A percentile compares a stretch with the other conserved stretches of the same genome.
These are phyloP conservation scores for Phytophthora sp. DNA, from an alignment of 352 stramenopile species.

Conservation along the genomic window DNA sequence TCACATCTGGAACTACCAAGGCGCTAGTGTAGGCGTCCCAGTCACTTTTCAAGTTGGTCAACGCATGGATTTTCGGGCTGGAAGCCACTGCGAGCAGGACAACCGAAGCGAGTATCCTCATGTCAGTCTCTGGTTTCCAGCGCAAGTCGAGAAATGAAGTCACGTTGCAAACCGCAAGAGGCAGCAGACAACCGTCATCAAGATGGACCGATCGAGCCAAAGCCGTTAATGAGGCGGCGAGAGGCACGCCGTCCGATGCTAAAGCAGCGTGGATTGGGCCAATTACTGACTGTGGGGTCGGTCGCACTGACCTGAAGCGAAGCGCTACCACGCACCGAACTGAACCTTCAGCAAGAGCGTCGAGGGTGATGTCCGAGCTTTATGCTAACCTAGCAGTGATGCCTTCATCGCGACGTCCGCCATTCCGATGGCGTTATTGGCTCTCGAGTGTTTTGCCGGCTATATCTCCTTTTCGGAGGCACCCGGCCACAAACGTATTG, in stretches of 20 bases:
- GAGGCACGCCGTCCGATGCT: slow-evolving; percentile 7
- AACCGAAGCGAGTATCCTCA: slow-evolving; percentile 1
- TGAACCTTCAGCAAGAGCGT: too few species aligned
- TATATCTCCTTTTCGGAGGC: too few species aligned
- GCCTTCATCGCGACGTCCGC: too few species aligned
- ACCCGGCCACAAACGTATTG: too few species aligned
- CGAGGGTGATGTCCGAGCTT: too few species aligned
- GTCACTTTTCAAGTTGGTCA: slow-evolving; percentile 41
- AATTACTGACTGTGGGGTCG: slow-evolving; percentile 16
- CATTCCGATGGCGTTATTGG: too few species aligned
- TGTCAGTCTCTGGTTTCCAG: neutral
- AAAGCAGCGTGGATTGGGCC: slow-evolving; percentile 2
- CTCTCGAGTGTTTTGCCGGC: too few species aligned
- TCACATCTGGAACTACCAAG: slow-evolving; percentile 43
- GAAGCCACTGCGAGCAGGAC: neutral
- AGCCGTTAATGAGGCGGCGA: neutral
- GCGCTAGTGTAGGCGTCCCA: slow-evolving; percentile 44
- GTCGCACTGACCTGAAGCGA: neutral
- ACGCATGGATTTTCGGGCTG: neutral
- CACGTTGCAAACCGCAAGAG: neutral
- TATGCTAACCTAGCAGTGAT: too few species aligned
- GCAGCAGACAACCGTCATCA: neutral
- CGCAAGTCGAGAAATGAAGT: slow-evolving; percentile 18
- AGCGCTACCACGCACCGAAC: neutral
- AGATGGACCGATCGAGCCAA: slow-evolving; percentile 8